Conservation (phyloP, 352 stramenopile genomes). For the Phytophthora colocasiae region DNA sequence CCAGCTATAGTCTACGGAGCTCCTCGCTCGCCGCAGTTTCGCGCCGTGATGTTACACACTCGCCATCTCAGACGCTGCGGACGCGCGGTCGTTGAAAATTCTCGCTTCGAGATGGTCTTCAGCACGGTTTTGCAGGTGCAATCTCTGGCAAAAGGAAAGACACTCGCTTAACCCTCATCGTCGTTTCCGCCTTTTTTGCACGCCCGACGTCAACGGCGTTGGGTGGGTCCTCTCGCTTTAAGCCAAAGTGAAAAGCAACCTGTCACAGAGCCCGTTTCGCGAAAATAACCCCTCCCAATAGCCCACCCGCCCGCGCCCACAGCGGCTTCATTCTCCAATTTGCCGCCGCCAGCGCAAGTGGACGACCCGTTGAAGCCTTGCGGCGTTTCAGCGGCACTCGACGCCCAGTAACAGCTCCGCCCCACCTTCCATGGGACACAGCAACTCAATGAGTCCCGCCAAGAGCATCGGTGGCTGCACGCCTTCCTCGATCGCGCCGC, state of each 20-base stretch:
- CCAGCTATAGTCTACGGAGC: constrained; percentile 33
- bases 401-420: constrained; percentile 12
- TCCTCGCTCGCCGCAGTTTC: constrained; percentile 14
- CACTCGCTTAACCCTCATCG: constrained; percentile 25
- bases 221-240: constrained; percentile 23
- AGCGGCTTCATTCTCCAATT: constrained; percentile 61
- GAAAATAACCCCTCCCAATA: constrained; percentile 44
- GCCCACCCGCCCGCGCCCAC: constrained; percentile 15
- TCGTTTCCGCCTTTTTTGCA: constrained; percentile 43
- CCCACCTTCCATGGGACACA: constrained; percentile 41
- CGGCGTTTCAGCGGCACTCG: constrained; percentile 25
- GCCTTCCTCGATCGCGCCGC: constrained; percentile 9
- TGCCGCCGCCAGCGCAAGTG: constrained; percentile 44
- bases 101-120: constrained; percentile 28
- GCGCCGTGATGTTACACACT: constrained; percentile 36
- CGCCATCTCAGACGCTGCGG: constrained; percentile 42
- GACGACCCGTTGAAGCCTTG: constrained; percentile 18
- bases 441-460: constrained; percentile 51
- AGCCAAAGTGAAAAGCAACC: constrained; percentile 15
- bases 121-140: constrained; percentile 15
- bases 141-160: constrained; percentile 23
- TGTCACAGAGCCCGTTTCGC: constrained; percentile 27
- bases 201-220: constrained; percentile 3
- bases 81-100: constrained; percentile 29
- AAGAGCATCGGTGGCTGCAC: constrained; percentile 33